Base-by-base conservation (phyloP, 1,284 basidiomycete genomes). In the Ustilago curta region DNA sequence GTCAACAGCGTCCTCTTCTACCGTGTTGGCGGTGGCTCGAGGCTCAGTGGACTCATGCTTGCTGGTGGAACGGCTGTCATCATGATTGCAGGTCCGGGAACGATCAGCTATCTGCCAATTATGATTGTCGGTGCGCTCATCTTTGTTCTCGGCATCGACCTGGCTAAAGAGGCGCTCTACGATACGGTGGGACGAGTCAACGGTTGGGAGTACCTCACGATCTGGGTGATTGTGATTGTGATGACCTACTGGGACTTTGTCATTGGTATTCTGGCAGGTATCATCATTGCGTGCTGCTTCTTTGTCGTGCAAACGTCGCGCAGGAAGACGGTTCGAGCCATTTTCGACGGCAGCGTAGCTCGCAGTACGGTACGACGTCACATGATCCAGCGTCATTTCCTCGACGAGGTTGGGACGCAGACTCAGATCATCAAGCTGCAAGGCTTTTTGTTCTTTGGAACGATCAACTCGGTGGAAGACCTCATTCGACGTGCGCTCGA, bases 271-370 rank as follows among this genome's bases (percentile, higher is more conserved):
- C 86, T 97, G 1, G 93, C 95, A 79, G 97, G 96, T 12, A 93
- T 97, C 80, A 87, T 96, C 61, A 90, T 94, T 59, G 94, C 93
- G 71, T 97, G 93, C 83, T 89, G 97, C 85, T 97, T 97, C 87
- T 98, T 99, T 82, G 97, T 99, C 23, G 89, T 98, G 3, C 94
- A 97, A 81, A 96, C 94, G 63, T 95, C 98, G 65, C 89, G 95
- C 4, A 45, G 81, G 3, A 80, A 78, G 65, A 81, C 76, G 27
- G 78, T 84, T 6, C 73, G 82, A 8, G 73, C 83, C 18, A 76
- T 82, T 43, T 76, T 84, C 52, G 80, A 83, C 54, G 84, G 84
- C 16, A 76, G 71, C 21, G 69, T 79, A 5, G 84, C 84, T 8
- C 70, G 95, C 85, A 97, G 94, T 8, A 95, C 95, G 1, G 96